Percentiles rank a stretch among this genome's conserved stretches.
Evolutionary conservation across 768 basidiomycete genomes (phyloP).

Genomic region (Pulveroboletus frians): DNA sequence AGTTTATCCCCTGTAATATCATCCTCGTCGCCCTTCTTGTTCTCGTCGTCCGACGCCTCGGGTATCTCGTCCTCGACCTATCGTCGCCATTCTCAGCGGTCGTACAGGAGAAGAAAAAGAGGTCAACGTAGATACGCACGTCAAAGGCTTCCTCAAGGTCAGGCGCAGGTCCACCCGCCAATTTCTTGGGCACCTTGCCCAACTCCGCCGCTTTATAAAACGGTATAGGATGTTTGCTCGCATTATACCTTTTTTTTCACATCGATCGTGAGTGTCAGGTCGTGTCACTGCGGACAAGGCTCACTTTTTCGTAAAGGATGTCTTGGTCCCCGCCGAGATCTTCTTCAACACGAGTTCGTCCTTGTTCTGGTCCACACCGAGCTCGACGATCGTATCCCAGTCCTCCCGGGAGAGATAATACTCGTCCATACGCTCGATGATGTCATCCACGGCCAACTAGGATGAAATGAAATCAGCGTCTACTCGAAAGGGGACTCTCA

Average conservation of each 20-base stretch:
- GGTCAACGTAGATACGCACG: constrained; percentile 39
- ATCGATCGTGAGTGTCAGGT: no score
- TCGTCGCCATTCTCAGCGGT: not conserved
- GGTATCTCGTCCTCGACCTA: constrained; percentile 43
- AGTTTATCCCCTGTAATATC: constrained; percentile 54
- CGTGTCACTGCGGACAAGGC: constrained; percentile 20
- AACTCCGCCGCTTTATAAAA: constrained; percentile 87
- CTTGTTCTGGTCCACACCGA: constrained; percentile 78
- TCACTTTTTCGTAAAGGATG: constrained; percentile 80
- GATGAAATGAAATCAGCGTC: not conserved
- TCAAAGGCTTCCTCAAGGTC: constrained; percentile 92
- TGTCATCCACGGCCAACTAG: constrained; percentile 60
- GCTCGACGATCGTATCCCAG: constrained; percentile 93
- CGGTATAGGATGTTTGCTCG: constrained; percentile 84
- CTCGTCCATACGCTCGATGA: constrained; percentile 88
- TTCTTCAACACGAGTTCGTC: constrained; percentile 78
- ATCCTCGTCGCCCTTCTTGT: constrained; percentile 26
- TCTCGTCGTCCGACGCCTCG: constrained; percentile 49
- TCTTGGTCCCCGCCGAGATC: constrained; percentile 76
- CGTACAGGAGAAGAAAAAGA: no score
- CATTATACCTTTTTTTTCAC: constrained; percentile 74
- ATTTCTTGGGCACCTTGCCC: constrained; percentile 75
- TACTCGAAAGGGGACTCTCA: not conserved
- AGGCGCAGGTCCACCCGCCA: constrained; percentile 68
- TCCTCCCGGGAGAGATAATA: constrained; percentile 93